A percentile compares a stretch with the other conserved stretches of the same genome.
Evolutionary conservation across 805 yeast species (phyloP).

Genomic region (Metschnikowia cubensis): DNA sequence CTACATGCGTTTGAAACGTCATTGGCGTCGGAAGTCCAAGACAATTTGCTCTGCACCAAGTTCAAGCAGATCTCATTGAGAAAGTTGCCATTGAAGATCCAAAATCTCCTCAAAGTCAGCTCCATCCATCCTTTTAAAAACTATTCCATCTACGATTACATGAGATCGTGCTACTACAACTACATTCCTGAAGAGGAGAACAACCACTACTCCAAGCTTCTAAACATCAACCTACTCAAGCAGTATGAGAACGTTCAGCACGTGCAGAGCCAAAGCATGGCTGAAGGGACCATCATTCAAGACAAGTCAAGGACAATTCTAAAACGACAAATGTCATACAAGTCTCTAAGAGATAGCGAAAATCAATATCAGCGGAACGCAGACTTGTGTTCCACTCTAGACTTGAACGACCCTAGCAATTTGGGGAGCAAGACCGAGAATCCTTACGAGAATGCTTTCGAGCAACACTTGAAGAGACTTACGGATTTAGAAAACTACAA

Average conservation of each 20-base stretch:
- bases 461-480: conserved; percentile 5
- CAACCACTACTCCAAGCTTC: conserved; percentile 36
- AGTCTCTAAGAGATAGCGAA: conserved; percentile 8
- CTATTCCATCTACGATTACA: conserved; percentile 34
- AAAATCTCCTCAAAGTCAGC: conserved; percentile 28
- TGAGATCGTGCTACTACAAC: conserved; percentile 39
- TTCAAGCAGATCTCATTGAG: conserved; percentile 22
- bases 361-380: not conserved
- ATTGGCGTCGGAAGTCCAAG: conserved; percentile 27
- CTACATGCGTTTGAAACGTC: conserved; percentile 31
- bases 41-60: conserved; percentile 19
- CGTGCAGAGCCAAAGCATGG: conserved; percentile 25
- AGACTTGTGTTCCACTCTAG: not conserved
- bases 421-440: not conserved
- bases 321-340: conserved; percentile 18
- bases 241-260: conserved; percentile 33
- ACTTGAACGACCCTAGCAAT: not conserved
- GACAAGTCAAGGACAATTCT: conserved; percentile 15
- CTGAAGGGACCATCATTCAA: conserved; percentile 23
- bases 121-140: conserved; percentile 33
- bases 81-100: conserved; percentile 33
- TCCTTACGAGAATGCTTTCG: conserved; percentile 5
- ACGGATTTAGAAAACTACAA: conserved; percentile 14
- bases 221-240: conserved; percentile 35
- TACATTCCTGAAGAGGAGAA: conserved; percentile 28